Base-by-base conservation (phyloP, 2,329 filamentous ascomycete genomes). In the Trichoderma afroharzianum region DNA sequence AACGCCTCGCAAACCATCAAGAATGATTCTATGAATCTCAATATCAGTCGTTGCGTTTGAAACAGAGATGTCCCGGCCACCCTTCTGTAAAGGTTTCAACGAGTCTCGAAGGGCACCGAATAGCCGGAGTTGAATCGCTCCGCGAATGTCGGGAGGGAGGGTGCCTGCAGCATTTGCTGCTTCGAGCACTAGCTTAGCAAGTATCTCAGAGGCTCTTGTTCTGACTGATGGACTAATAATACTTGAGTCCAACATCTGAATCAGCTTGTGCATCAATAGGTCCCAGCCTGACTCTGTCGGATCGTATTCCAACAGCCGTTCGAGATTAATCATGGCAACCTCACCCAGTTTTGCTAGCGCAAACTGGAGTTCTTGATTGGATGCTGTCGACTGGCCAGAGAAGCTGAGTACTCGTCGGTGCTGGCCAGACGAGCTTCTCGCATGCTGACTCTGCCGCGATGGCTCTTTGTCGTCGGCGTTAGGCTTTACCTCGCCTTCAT, bases 1-100 rank as follows among this genome's bases (percentile, higher is more conserved):
- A 24, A 98, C 89, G 70, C 87, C 91, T 79, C 94, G 94, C 7
- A 97, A 83, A 0, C 92, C 91, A 74, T 97, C 93, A 2, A 97
- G 86, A 28, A 93, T 86, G 68, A 92, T 89, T 74, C 91, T 91
- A 78, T 97, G 94, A 18, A 97, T 92, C 70, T 96, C 92, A 21
- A 93, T 83, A 74, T 96, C 92, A 0, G 89, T 90, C 0, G 89
- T 82, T 68, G 90, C 88, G 12, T 85, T 87, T 3, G 88, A 84
- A 0, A 91, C 87, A 2, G 88, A 88, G 2, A 82, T 82, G 11
- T 86, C 82, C 3, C 87, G 83, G 33, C 87, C 83, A 11, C 83
- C 81, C 28, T 83, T 81, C 73, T 91, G 87, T 0, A 95, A 80
- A 4, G 80, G 77, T 4, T 70, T 71, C 2, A 94, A 83, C 18